phyloP scores from a whole-genome alignment of 345 rosid species.

The Gossypium stocksii region DNA sequence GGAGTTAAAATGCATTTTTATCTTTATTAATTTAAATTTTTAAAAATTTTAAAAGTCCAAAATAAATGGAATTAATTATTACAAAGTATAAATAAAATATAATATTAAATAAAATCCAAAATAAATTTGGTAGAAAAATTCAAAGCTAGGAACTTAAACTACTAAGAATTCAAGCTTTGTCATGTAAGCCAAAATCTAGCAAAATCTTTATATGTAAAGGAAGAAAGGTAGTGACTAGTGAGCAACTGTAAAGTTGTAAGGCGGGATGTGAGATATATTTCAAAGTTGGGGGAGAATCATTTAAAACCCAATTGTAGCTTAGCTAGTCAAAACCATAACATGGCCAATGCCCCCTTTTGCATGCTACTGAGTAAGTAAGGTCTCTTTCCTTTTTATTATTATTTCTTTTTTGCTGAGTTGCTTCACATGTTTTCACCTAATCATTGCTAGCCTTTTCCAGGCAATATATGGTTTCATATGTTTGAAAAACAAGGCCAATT shows the following conservation, averaged over 20 bases:
- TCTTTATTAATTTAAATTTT: too few species aligned
- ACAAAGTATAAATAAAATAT: too few species aligned
- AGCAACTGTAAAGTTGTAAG: neutral
- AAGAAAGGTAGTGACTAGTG: neutral
- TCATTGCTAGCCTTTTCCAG: conserved; percentile 19
- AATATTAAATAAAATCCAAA: too few species aligned
- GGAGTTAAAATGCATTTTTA: too few species aligned
- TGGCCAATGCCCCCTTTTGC: neutral
- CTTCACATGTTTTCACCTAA: conserved; percentile 32
- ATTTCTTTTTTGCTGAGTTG: neutral
- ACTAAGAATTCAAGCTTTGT: too few species aligned
- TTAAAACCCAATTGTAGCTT: neutral
- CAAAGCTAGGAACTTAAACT: too few species aligned
- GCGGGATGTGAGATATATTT: neutral
- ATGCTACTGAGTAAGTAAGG: neutral
- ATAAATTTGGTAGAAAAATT: too few species aligned
- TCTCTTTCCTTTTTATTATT: neutral
- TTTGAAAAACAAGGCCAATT: conserved; percentile 5
- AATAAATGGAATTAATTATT: too few species aligned
- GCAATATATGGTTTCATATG: conserved; percentile 7
- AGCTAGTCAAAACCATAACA: conserved; percentile 6
- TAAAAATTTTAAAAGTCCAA: too few species aligned
- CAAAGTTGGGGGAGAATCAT: neutral
- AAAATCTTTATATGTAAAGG: too few species aligned
- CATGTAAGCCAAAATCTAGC: too few species aligned